Conservation (phyloP, 805 yeast genomes). For the Ogataea henricii region DNA sequence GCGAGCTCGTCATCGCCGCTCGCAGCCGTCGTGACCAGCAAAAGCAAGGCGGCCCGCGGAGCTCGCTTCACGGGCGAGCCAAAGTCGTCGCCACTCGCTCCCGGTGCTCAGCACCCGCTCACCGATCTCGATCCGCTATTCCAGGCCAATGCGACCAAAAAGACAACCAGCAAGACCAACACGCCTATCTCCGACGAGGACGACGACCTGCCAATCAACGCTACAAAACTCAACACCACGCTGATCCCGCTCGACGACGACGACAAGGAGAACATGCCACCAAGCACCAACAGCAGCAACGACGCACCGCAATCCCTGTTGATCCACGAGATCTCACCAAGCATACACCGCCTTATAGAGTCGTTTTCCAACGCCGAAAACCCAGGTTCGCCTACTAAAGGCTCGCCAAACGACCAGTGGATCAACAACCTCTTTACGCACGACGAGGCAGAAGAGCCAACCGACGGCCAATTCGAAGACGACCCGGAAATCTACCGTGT, state of each 20-base stretch:
- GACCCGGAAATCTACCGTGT: conserved; percentile 32
- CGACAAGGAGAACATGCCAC: conserved; percentile 35
- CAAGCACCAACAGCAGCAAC: conserved; percentile 9
- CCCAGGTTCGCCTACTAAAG: conserved; percentile 32
- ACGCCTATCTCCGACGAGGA: conserved; percentile 19
- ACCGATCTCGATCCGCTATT: conserved; percentile 33
- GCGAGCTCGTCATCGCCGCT: conserved; percentile 17
- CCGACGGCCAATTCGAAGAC: conserved; percentile 18
- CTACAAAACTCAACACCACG: conserved; percentile 57
- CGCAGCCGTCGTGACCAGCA: conserved; percentile 8
- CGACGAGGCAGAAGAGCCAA: conserved; percentile 27
- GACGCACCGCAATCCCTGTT: conserved; percentile 24
- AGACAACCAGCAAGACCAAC: conserved; percentile 1
- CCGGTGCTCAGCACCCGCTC: conserved; percentile 18
- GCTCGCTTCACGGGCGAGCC: not conserved
- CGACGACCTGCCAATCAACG: conserved; percentile 39
- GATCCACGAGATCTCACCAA: conserved; percentile 36
- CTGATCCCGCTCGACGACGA: conserved; percentile 52
- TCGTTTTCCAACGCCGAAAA: conserved; percentile 31
- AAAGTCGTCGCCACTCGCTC: conserved; percentile 13
- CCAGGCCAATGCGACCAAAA: conserved; percentile 8
- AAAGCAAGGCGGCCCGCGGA: conserved; percentile 10
- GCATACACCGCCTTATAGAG: conserved; percentile 35
- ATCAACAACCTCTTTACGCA: conserved; percentile 33
- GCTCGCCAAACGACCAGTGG: conserved; percentile 31